Evolutionary conservation across 2,329 filamentous ascomycete genomes (phyloP).

Genomic region (Daldinia sp.): DNA sequence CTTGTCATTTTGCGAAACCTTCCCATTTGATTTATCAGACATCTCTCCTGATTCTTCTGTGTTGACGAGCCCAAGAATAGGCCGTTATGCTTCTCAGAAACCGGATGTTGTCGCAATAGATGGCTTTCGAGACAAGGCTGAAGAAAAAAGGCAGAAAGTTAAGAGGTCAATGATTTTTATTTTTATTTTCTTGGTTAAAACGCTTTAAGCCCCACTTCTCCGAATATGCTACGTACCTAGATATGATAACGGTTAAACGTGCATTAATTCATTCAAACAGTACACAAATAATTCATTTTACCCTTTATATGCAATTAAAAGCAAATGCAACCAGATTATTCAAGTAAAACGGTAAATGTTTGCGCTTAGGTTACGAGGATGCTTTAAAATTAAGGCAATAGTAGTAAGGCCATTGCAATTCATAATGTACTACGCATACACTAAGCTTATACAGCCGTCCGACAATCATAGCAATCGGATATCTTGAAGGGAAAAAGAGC

Average conservation of each 20-base stretch:
- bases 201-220: not conserved
- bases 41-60: conserved; percentile 7
- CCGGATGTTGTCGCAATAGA: conserved; percentile 14
- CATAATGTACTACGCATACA: conserved; percentile 6
- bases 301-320: not conserved
- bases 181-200: conserved; percentile 5
- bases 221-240: not conserved
- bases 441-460: conserved; percentile 1
- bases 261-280: not conserved
- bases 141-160: conserved; percentile 24
- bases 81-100: not conserved
- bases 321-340: not conserved
- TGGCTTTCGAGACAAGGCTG: conserved; percentile 28
- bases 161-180: conserved; percentile 22
- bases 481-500: conserved; percentile 14
- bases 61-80: not conserved
- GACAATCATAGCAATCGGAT: conserved; percentile 13
- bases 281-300: not conserved
- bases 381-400: conserved; percentile 1
- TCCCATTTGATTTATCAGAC: conserved; percentile 31
- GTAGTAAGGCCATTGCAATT: not conserved
- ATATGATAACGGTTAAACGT: not conserved
- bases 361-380: not conserved
- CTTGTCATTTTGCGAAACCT: conserved; percentile 40
- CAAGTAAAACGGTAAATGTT: not conserved